phyloP scores from a whole-genome alignment of 164 flowering plant species.

The Liquidambar formosana region DNA sequence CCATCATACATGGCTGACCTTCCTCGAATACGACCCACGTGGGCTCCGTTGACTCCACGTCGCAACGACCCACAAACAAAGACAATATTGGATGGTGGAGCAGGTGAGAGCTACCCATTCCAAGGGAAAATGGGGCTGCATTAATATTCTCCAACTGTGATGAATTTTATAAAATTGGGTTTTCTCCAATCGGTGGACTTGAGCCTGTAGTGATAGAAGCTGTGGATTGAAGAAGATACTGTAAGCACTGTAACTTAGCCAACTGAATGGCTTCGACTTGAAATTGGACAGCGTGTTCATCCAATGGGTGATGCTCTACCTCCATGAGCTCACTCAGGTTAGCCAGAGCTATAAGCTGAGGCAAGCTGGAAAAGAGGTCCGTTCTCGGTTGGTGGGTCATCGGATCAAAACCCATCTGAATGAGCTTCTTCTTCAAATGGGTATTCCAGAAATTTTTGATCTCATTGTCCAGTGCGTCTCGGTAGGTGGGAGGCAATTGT shows the following conservation, averaged over 20 bases:
- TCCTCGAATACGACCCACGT: too few relatives aligned
- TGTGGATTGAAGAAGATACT: not conserved
- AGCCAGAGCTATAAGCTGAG: slow-evolving; percentile 43
- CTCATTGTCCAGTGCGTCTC: slow-evolving; percentile 56
- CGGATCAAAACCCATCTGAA: slow-evolving; percentile 59
- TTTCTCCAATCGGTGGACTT: slow-evolving; percentile 9
- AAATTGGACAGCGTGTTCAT: slow-evolving; percentile 17
- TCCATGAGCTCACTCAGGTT: slow-evolving; percentile 35
- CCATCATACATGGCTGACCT: too few relatives aligned
- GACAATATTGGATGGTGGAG: slow-evolving; percentile 26
- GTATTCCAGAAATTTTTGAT: slow-evolving; percentile 66
- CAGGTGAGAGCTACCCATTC: slow-evolving; percentile 38
- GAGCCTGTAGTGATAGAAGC: too few relatives aligned
- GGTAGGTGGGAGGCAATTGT: slow-evolving; percentile 51
- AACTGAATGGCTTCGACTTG: slow-evolving; percentile 24
- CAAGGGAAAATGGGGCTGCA: slow-evolving; percentile 23
- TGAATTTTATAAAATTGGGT: slow-evolving; percentile 16
- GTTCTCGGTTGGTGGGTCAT: slow-evolving; percentile 58
- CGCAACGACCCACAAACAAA: too few relatives aligned
- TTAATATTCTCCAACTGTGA: slow-evolving; percentile 21
- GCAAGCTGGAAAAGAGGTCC: slow-evolving; percentile 40
- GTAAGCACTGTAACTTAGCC: slow-evolving; percentile 16
- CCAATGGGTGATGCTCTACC: slow-evolving; percentile 1
- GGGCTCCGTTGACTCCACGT: too few relatives aligned
- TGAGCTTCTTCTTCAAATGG: slow-evolving; percentile 53